These are phyloP conservation scores for Tilletia walkeri DNA, from an alignment of 1,284 basidiomycete genomes.

Conservation along the genomic window DNA sequence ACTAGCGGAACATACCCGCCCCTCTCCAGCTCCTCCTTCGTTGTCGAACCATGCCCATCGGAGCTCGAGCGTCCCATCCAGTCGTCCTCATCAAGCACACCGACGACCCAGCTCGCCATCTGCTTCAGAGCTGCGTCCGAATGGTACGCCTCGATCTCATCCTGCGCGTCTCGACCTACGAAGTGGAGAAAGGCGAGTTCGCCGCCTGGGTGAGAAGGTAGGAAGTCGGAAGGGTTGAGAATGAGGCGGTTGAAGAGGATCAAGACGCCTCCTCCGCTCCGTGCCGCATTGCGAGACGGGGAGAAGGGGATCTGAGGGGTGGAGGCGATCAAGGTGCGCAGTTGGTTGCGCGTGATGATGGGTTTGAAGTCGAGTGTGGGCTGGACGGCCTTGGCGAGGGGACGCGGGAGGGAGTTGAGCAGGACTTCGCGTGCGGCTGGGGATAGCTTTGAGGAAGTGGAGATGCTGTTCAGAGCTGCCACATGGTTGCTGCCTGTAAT, in stretches of 20 bases:
- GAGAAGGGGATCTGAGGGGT: conserved; percentile 6
- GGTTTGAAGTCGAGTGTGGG: conserved; percentile 17
- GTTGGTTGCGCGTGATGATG: conserved; percentile 37
- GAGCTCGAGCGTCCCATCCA: conserved; percentile 22
- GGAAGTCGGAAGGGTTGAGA: conserved; percentile 79
- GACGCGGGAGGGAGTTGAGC: neutral
- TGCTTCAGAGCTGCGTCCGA: conserved; percentile 65
- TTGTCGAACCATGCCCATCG: no score
- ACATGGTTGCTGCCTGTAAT: neutral
- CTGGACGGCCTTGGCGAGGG: conserved; percentile 5
- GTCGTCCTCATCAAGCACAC: conserved; percentile 65
- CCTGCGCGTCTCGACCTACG: conserved; percentile 87
- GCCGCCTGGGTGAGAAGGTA: conserved; percentile 83
- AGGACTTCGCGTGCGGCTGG: neutral
- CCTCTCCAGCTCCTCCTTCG: conserved; percentile 62
- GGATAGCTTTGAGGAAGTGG: neutral
- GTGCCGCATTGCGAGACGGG: neutral
- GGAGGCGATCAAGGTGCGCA: conserved; percentile 45
- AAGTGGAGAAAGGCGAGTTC: conserved; percentile 88
- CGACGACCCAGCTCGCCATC: conserved; percentile 74
- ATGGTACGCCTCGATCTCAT: conserved; percentile 94
- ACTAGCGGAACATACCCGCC: conserved; percentile 82
- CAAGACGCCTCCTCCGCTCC: conserved; percentile 61
- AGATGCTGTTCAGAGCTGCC: neutral
- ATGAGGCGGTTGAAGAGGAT: conserved; percentile 76